These are phyloP conservation scores for Teratosphaeria pseudoeucalypti DNA, from an alignment of 2,329 filamentous ascomycete species.

Conservation along the genomic window DNA sequence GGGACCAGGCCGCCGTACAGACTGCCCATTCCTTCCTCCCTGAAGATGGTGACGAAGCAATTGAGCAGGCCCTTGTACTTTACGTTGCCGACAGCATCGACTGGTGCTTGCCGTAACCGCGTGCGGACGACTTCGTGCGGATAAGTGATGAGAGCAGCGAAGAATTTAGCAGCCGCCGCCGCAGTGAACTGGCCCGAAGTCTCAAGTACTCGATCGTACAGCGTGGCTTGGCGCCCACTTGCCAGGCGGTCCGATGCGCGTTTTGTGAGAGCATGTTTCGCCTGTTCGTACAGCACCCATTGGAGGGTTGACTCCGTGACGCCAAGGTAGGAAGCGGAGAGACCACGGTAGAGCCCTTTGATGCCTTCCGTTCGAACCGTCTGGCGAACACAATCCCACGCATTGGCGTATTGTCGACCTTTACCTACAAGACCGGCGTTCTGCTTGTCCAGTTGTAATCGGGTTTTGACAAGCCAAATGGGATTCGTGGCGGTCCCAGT, in stretches of 20 bases:
- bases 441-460: constrained; percentile 84
- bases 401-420: constrained; percentile 70
- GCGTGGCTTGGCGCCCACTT: constrained; percentile 51
- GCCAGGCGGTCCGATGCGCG: constrained; percentile 49
- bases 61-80: constrained; percentile 86
- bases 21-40: constrained; percentile 75
- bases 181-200: constrained; percentile 72
- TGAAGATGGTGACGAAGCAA: constrained; percentile 79
- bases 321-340: constrained; percentile 85
- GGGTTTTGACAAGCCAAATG: constrained; percentile 93
- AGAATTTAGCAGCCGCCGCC: constrained; percentile 73
- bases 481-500: constrained; percentile 90
- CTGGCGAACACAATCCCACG: constrained; percentile 76
- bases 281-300: constrained; percentile 89
- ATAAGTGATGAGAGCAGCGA: constrained; percentile 77
- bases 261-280: constrained; percentile 63
- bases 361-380: constrained; percentile 72
- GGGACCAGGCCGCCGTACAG: constrained; percentile 87
- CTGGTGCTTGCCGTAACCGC: constrained; percentile 73
- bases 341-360: constrained; percentile 73
- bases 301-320: constrained; percentile 84
- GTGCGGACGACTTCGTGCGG: constrained; percentile 88
- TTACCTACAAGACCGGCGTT: constrained; percentile 47
- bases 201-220: constrained; percentile 64
- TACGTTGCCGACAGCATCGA: constrained; percentile 38